A percentile compares a stretch with the other conserved stretches of the same genome.
Conservation (phyloP, 208 protist genomes). For the Crithidia expoeki region DNA sequence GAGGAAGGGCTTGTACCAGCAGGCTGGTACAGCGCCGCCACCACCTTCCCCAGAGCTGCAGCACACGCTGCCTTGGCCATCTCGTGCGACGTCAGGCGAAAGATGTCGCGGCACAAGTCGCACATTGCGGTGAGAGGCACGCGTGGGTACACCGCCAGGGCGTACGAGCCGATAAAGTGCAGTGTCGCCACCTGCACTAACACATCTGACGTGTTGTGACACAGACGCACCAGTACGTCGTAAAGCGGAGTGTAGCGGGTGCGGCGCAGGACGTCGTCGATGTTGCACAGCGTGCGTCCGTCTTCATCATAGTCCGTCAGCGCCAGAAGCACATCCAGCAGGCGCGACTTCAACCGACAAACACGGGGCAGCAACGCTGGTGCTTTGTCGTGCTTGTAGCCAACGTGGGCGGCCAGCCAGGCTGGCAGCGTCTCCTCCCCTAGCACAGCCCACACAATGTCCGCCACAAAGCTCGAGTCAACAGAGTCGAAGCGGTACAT, state of each 20-base stretch:
- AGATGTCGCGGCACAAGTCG: conserved; percentile 71
- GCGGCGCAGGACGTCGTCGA: conserved; percentile 50
- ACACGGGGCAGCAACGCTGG: conserved; percentile 2
- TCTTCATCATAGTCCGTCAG: conserved; percentile 80
- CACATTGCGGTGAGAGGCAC: conserved; percentile 49
- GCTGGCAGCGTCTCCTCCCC: conserved; percentile 2
- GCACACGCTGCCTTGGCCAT: conserved; percentile 87
- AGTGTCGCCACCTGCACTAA: conserved; percentile 75
- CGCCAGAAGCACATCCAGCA: conserved; percentile 81
- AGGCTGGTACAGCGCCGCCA: conserved; percentile 23
- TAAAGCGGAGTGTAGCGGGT: conserved; percentile 39
- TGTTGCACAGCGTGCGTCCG: conserved; percentile 66
- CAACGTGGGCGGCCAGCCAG: not conserved
- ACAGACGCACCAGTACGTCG: conserved; percentile 46
- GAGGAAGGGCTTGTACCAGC: conserved; percentile 1
- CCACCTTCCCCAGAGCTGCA: conserved; percentile 48
- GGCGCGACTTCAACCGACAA: conserved; percentile 46
- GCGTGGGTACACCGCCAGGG: conserved; percentile 51
- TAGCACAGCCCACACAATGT: conserved; percentile 22
- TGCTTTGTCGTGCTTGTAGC: not conserved
- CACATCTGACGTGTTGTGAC: conserved; percentile 28
- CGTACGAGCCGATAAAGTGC: conserved; percentile 66
- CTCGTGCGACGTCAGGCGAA: conserved; percentile 57
- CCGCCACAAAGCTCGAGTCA: conserved; percentile 45
- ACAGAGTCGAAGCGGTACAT: conserved; percentile 80